Base-by-base conservation (phyloP, 148 eudicot species). In the Heliamphora exappendiculata region DNA sequence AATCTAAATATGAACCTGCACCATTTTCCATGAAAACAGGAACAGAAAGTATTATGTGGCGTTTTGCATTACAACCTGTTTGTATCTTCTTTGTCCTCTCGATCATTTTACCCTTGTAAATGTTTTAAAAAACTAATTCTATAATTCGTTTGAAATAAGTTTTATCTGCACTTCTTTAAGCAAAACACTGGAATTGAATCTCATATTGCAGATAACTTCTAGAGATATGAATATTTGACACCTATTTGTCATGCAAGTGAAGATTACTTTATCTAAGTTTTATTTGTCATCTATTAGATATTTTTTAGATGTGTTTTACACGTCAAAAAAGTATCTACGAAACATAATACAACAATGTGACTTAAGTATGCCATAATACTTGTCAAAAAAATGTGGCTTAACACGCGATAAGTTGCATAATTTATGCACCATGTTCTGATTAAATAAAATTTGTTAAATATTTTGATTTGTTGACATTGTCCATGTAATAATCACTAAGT, bases 401-500 rank as follows among this genome's bases (percentile, higher is more conserved):
- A 70, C n/a, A 51, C 36, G 42, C 26, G 7, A 17, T 19, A 50
- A 16, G 58, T 31, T 31, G 1, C 8, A 71, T 50, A 26, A 49
- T 17, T 3, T 47, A 31, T 14, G 26, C 5, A 49, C 59, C 33
- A 10, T 72, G 19, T 72, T 31, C 60, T 70, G 29, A 17, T 49
- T 22, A 29, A 54, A 17, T 19, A 51, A 31, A 44, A 22, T 13
- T 26, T 29, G 14, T 72, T 63, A 24, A 28, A n/a, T 41, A 16
- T 66, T 54, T 72, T 67, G 1, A 73, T 16, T 70, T 20, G 62
- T 75, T 63, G 37, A 53, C 31, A 37, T 5, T 77, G 54, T 29
- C 33, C 79, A 28, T 79, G 28, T 78, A 74, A 53, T 86, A 82
- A 86, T 57, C 29, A 29, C 71, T 55, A 77, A 62, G n/a, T 80